Base-by-base conservation (phyloP, 2,329 filamentous ascomycete genomes). In the Esteya vermicola region DNA sequence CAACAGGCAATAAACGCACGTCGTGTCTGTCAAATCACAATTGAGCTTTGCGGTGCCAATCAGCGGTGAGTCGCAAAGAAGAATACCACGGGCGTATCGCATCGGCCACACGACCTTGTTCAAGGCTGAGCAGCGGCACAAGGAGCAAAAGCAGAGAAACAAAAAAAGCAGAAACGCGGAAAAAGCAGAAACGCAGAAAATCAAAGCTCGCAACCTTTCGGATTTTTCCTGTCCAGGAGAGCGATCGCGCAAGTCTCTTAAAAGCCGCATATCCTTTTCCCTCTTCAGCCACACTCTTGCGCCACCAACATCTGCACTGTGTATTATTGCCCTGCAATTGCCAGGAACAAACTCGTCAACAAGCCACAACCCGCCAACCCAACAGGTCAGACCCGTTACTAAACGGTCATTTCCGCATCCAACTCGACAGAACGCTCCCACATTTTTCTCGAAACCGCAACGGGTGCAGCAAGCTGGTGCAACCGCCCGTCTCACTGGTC, bases 61-160 rank as follows among this genome's bases (percentile, higher is more conserved):
- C 41, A 45, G 41, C 43, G 41, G 43, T 40, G 38, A 43, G 41
- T 40, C 43, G 43, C 43, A 43, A 43, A 41, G 16, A 32, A n/a
- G n/a, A n/a, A n/a, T n/a, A n/a, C n/a, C 28, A 26, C 20, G 21
- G 22, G 22, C 33, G 33, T 16, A 14, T 13, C 18, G 35, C 35
- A 36, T 23, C 34, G 18, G 14, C 26, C 12, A 28, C 26, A 14
- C 26, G n/a, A 31, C 18, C 28, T 14, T 16, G 18, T 14, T 36
- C 23, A 22, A 36, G 23, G 22, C 34, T 36, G 23, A 22, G 25
- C 23, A 20, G 33, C 30, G 28, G 12, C 25, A 9, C 32, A 25
- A 22, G 8, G 34, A 36, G 30, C 14, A 39, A 32, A 39, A 31
- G 18, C n/a, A 31, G 18, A 31, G 12, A 27, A 19, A 10, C 27